These are phyloP conservation scores for Chlorencoelia australis DNA, from an alignment of 2,329 filamentous ascomycete species.

Conservation along the genomic window DNA sequence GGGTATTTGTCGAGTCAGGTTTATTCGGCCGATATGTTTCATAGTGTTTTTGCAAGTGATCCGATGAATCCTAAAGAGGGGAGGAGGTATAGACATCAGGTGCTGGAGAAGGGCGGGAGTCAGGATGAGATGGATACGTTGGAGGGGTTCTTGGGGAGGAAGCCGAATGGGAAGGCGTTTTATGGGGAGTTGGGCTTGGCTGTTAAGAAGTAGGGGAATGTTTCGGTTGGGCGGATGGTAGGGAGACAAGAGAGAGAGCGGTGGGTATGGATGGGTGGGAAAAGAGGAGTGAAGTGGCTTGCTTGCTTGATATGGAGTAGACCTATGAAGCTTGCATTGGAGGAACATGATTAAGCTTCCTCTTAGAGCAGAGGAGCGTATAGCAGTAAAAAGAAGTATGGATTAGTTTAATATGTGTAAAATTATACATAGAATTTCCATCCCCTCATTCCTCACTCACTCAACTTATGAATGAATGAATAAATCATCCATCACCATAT, in stretches of 20 bases:
- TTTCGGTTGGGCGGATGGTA: not conserved
- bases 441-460: no score
- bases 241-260: not conserved
- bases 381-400: no score
- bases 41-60: constrained; percentile 65
- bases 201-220: constrained; percentile 6
- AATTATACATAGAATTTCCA: no score
- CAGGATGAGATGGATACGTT: constrained; percentile 74
- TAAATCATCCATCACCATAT: no score
- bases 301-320: not conserved
- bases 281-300: not conserved
- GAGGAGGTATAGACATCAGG: constrained; percentile 65
- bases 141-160: constrained; percentile 66
- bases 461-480: no score
- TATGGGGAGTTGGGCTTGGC: constrained; percentile 62
- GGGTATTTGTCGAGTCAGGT: constrained; percentile 66
- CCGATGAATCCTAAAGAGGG: constrained; percentile 70
- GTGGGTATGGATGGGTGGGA: no score
- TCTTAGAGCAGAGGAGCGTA: no score
- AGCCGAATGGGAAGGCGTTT: constrained; percentile 69
- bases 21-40: constrained; percentile 81
- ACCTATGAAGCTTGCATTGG: no score
- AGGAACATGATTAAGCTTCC: no score
- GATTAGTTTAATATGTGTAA: no score
- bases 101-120: constrained; percentile 67